These are phyloP conservation scores for Verticillium zaregamsianum DNA, from an alignment of 2,329 filamentous ascomycete genomes.

Conservation along the genomic window DNA sequence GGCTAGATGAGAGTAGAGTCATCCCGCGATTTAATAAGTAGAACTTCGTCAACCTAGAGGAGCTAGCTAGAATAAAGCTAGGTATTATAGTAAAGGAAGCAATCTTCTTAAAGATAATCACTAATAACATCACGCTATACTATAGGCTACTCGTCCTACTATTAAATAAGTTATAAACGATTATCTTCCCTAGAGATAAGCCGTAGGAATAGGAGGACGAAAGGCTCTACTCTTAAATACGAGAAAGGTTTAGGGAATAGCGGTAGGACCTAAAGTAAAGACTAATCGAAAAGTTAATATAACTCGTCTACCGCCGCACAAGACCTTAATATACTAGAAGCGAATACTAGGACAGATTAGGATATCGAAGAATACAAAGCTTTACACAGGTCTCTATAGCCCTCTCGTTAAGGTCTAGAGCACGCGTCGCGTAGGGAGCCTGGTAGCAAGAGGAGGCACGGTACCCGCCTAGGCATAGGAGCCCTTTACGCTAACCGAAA, in stretches of 20 bases:
- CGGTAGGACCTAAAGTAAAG: neutral
- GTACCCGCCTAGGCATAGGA: too few relatives aligned
- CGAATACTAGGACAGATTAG: too few relatives aligned
- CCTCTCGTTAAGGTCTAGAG: too few relatives aligned
- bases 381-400: too few relatives aligned
- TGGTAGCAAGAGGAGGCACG: too few relatives aligned
- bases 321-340: too few relatives aligned
- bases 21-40: constrained; percentile 8
- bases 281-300: neutral
- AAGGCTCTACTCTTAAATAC: neutral
- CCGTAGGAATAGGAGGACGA: constrained; percentile 8
- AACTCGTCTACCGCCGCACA: neutral
- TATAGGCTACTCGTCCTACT: constrained; percentile 22
- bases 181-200: constrained; percentile 21
- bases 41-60: constrained; percentile 10
- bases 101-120: neutral
- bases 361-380: neutral
- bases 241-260: neutral
- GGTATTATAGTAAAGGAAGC: neutral
- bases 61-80: neutral
- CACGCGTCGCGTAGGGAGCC: too few relatives aligned
- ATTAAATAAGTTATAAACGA: constrained; percentile 22
- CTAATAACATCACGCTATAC: constrained; percentile 16
- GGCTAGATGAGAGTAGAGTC: constrained; percentile 11
- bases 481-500: too few relatives aligned